Conservation (phyloP, 2,329 filamentous ascomycete genomes). For the Phialophora tarda region DNA sequence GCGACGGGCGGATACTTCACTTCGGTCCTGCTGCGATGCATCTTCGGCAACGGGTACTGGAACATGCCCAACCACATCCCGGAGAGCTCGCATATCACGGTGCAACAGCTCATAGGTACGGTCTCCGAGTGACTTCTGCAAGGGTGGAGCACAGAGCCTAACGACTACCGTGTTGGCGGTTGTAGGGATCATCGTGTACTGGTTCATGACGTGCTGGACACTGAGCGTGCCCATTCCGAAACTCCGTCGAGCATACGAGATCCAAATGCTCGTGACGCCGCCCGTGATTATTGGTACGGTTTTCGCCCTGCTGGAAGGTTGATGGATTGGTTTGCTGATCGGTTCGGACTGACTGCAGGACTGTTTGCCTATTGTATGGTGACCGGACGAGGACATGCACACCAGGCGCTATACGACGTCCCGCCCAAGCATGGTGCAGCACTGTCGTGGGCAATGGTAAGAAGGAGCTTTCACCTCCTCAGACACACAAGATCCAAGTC, state of each 20-base stretch:
- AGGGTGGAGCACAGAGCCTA: not conserved
- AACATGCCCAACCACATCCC: conserved; percentile 45
- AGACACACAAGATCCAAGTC: conserved; percentile 15
- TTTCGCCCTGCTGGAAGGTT: not conserved
- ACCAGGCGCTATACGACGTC: conserved; percentile 21
- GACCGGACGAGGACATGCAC: conserved; percentile 24
- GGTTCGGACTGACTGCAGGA: conserved; percentile 1
- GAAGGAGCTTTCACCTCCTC: not conserved
- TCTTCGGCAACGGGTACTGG: conserved; percentile 46
- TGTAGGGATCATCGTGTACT: conserved; percentile 24
- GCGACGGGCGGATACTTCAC: conserved; percentile 36
- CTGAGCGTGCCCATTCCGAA: conserved; percentile 21
- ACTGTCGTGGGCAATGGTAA: conserved; percentile 30
- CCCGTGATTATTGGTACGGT: conserved; percentile 26
- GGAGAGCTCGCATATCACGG: conserved; percentile 44
- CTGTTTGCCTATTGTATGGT: conserved; percentile 26
- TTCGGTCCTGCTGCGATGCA: conserved; percentile 40
- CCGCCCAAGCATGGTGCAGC: conserved; percentile 22
- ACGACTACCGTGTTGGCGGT: conserved; percentile 7
- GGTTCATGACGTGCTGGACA: conserved; percentile 25
- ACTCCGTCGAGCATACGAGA: conserved; percentile 23
- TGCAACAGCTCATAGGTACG: conserved; percentile 46
- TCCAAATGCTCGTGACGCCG: conserved; percentile 23
- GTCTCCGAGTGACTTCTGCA: not conserved
- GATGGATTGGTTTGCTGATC: conserved; percentile 9